Conservation (phyloP, 306 rosid genomes). For the Inga laurina region DNA sequence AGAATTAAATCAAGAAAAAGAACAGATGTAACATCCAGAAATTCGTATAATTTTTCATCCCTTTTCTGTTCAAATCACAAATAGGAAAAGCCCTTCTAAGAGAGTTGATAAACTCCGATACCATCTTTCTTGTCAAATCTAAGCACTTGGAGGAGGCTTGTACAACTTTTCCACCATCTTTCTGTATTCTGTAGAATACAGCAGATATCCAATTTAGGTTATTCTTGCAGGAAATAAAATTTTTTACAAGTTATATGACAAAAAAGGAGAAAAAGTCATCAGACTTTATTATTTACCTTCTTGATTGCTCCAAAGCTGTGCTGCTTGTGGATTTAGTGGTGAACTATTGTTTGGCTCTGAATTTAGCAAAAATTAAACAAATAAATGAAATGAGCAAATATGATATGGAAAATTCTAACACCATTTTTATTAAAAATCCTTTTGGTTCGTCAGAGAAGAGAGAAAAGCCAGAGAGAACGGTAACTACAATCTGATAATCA, state of each 20-base stretch:
- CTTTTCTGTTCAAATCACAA: constrained; percentile 19
- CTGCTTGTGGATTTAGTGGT: constrained; percentile 94
- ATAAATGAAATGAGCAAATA: not conserved
- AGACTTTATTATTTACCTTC: constrained; percentile 55
- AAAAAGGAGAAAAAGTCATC: not conserved
- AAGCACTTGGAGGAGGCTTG: constrained; percentile 62
- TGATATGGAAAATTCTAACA: not conserved
- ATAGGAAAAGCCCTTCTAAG: not conserved
- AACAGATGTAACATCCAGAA: constrained; percentile 24
- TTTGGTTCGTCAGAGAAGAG: no score
- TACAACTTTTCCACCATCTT: constrained; percentile 92
- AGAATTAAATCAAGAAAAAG: constrained; percentile 25
- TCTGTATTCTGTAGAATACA: constrained; percentile 65
- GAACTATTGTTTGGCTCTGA: constrained; percentile 88
- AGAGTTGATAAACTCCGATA: not conserved
- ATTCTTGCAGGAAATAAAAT: not conserved
- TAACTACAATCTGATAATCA: no score
- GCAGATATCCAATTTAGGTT: constrained; percentile 9
- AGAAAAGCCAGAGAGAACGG: no score
- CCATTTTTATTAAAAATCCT: not conserved
- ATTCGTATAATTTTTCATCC: not conserved
- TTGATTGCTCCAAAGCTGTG: constrained; percentile 92
- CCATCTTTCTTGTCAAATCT: not conserved
- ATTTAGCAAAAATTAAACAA: not conserved
- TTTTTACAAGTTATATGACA: not conserved